A percentile compares a stretch with the other conserved stretches of the same genome.
phyloP scores from a whole-genome alignment of 1,139 yeast species.

The Kodamaea suecica region DNA sequence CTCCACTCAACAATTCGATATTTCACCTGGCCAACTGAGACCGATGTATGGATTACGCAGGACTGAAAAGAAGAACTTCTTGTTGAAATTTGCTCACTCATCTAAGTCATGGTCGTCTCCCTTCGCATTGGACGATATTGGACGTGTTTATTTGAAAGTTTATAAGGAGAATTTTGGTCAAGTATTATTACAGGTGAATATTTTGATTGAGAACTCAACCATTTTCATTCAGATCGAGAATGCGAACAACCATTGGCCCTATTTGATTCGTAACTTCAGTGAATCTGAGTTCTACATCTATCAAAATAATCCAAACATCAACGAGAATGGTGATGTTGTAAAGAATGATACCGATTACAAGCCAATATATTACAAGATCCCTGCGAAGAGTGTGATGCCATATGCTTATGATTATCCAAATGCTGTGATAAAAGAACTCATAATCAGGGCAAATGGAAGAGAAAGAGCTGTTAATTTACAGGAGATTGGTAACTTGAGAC shows the following conservation, averaged over 20 bases:
- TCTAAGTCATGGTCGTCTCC: constrained; percentile 84
- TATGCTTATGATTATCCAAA: constrained; percentile 98
- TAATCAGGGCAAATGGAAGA: constrained; percentile 67
- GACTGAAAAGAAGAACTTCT: constrained; percentile 49
- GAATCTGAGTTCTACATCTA: constrained; percentile 78
- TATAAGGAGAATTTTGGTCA: constrained; percentile 63
- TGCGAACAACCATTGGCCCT: constrained; percentile 88
- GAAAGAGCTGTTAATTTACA: constrained; percentile 82
- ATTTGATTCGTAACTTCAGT: constrained; percentile 83
- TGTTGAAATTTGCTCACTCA: constrained; percentile 56
- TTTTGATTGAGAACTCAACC: constrained; percentile 75
- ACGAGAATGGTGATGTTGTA: constrained; percentile 65
- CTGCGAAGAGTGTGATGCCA: constrained; percentile 94
- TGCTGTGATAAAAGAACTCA: constrained; percentile 76
- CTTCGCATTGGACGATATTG: constrained; percentile 77
- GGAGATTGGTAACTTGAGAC: constrained; percentile 87
- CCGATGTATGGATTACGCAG: constrained; percentile 68
- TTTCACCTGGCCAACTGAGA: constrained; percentile 47
- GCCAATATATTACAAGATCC: constrained; percentile 75
- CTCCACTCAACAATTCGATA: constrained; percentile 41
- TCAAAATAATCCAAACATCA: constrained; percentile 79
- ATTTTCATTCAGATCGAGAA: constrained; percentile 71
- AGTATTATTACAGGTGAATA: constrained; percentile 65
- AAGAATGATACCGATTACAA: constrained; percentile 51
- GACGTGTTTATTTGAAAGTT: constrained; percentile 73